Base-by-base conservation (phyloP, 164 flowering plant genomes). In the Nelumbo lutea region DNA sequence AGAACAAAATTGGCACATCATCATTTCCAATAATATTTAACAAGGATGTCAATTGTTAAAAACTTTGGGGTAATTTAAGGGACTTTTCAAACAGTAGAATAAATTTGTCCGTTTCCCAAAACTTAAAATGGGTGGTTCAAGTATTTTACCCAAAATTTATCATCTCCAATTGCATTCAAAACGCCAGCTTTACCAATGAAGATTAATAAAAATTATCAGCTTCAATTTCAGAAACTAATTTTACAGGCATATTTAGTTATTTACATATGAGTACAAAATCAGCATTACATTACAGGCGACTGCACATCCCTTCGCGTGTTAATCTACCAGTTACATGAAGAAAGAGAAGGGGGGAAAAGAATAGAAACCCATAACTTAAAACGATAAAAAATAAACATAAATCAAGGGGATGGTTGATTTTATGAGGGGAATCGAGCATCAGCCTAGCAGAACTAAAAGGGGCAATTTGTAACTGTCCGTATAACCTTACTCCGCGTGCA, bases 381-480 rank as follows among this genome's bases (percentile, higher is more conserved):
- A 27, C 27, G 27, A 27, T 27, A 27, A 27, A 27, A 27, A 27
- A 27, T 27, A 53, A 53, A 53, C 2, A 53, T 11, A 11, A 53
- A 53, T 11, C 11, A 53, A 9, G 4, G 57, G 14, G 14, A 11
- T 15, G 6, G 41, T 2, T 7, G 47, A 59, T 58, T 38, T 27
- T 39, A 27, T 48, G 65, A 55, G 73, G 63, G 59, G 74, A 71
- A 59, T 50, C 38, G 71, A 67, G 76, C 50, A 56, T 69, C 76
- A 39, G 45, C 72, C 67, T 41, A 66, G 68, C 77, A 68, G 44
- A 73, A 70, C 67, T 74, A 74, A 79, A 80, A 10, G 55, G 73
- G 58, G 50, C n/a, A 62, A 43, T 65, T 61, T 61, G 57, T 6
- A 51, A 13, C 44, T 70, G 62, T 42, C 61, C 71, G 69, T 70